Evolutionary conservation across 2,329 filamentous ascomycete species (phyloP), one percentile per base, ranked within the genome.

Genomic region (Trichophyton mentagrophytes): DNA sequence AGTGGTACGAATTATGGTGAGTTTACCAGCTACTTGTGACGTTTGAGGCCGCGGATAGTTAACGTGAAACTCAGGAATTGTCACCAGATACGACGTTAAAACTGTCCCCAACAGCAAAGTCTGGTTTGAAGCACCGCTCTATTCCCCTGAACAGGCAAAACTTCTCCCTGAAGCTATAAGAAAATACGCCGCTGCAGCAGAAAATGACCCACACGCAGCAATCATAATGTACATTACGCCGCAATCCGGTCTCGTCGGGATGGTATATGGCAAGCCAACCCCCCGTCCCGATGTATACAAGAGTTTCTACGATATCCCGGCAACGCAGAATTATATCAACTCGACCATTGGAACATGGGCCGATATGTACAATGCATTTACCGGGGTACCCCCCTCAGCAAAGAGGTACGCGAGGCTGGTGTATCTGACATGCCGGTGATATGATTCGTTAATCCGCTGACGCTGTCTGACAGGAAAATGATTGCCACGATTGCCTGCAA

Each of bases 1-100:
- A 75, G 75, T n/a, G 71, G 70, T 61, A 75, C 72, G 64, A 77
- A 74, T 63, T 76, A 76, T 47, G 76, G 75, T 13, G 71, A 78
- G 49, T 55, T 20, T 22, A 25, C 27, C 20, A 55, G 27, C 49
- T 11, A 11, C 40, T 17, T 15, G 40, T 44, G 13, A 8, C 17
- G 27, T 30, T 30, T 1, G 27, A 30, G 27, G 27, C 27, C 6
- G 27, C 6, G 27, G 27, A 30, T 30, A 17, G 40, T 17, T 44
- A 44, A 44, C 40, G 40, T 44, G 40, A 7, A 15, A 17, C 40
- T 17, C 40, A 44, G 40, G 40, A 17, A 57, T 57, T 38, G 22
- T 57, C 13, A 57, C 55, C 22, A 7, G 55, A 33, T 38, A 25
- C 36, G 55, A 57, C 36, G 15, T 57, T 4, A 17, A 36, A 25